phyloP scores from a whole-genome alignment of 140 eudicot genomes.

The Flaveria floridana region DNA sequence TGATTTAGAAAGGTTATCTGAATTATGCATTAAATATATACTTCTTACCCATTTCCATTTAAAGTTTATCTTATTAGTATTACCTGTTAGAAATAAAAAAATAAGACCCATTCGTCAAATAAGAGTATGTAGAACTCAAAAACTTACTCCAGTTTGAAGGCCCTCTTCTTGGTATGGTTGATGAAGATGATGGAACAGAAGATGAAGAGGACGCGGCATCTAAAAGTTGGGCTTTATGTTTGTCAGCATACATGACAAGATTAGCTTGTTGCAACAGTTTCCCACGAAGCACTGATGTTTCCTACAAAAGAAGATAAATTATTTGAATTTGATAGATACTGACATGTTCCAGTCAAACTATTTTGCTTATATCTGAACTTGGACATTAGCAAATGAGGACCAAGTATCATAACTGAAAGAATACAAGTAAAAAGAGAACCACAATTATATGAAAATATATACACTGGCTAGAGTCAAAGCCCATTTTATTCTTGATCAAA shows the following conservation, averaged over 20 bases:
- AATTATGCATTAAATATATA: not conserved
- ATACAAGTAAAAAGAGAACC: not conserved
- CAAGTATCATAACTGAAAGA: conserved; percentile 6
- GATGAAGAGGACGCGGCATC: conserved; percentile 45
- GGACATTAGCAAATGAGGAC: not conserved
- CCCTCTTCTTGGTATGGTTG: conserved; percentile 55
- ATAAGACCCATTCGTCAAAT: not conserved
- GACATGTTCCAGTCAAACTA: conserved; percentile 20
- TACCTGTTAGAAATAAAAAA: not conserved
- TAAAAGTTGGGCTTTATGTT: conserved; percentile 48
- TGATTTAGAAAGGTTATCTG: not conserved
- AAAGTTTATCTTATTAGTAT: not conserved
- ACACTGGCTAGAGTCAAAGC: not conserved
- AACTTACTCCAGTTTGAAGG: conserved; percentile 80
- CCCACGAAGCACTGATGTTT: conserved; percentile 66
- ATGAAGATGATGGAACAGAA: conserved; percentile 46
- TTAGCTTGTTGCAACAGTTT: conserved; percentile 65
- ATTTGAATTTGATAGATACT: not conserved
- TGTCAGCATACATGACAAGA: conserved; percentile 75
- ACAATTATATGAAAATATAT: not conserved
- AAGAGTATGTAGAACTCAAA: conserved; percentile 18
- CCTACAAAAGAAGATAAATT: conserved; percentile 43
- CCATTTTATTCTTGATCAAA: not conserved
- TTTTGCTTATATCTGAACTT: conserved; percentile 1
- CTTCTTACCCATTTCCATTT: not conserved